phyloP scores from a whole-genome alignment of 192 early-diverging fungal genomes.

The Umbelopsis sp. region DNA sequence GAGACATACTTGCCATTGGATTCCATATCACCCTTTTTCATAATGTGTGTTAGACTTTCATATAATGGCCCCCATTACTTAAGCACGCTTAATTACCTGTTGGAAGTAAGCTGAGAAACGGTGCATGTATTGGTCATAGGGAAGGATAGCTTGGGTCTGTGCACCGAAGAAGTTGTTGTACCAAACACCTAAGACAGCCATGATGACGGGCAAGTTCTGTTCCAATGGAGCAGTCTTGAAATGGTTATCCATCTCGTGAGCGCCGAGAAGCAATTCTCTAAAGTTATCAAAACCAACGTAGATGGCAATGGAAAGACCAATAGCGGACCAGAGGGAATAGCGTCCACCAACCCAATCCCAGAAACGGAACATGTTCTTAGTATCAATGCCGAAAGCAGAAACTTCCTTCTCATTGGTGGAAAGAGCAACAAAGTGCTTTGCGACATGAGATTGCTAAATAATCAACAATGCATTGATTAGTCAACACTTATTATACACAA shows the following conservation, averaged over 20 bases:
- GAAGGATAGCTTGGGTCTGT: conserved; percentile 91
- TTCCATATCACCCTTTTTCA: conserved; percentile 94
- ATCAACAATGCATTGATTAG: not conserved
- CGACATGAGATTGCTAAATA: conserved; percentile 74
- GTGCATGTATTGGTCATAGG: conserved; percentile 99
- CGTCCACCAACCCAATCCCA: conserved; percentile 99
- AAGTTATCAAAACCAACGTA: conserved; percentile 97
- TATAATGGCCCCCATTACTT: no score
- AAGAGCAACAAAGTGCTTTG: conserved; percentile 98
- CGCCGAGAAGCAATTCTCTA: conserved; percentile 84
- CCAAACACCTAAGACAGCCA: conserved; percentile 92
- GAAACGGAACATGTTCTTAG: conserved; percentile 99
- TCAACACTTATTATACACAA: not conserved
- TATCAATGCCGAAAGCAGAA: conserved; percentile 89
- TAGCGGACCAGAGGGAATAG: conserved; percentile 99
- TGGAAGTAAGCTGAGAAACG: conserved; percentile 99
- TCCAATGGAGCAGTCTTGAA: conserved; percentile 91
- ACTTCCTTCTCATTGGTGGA: conserved; percentile 93
- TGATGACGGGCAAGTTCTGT: conserved; percentile 89
- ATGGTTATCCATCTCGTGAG: conserved; percentile 96
- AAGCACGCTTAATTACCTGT: conserved; percentile 54
- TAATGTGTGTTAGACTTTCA: not conserved
- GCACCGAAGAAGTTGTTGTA: conserved; percentile 99
- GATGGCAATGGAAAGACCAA: conserved; percentile 96
- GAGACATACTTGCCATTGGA: conserved; percentile 96